These are phyloP conservation scores for Quercus phellos DNA, from an alignment of 331 rosid genomes.

Conservation along the genomic window DNA sequence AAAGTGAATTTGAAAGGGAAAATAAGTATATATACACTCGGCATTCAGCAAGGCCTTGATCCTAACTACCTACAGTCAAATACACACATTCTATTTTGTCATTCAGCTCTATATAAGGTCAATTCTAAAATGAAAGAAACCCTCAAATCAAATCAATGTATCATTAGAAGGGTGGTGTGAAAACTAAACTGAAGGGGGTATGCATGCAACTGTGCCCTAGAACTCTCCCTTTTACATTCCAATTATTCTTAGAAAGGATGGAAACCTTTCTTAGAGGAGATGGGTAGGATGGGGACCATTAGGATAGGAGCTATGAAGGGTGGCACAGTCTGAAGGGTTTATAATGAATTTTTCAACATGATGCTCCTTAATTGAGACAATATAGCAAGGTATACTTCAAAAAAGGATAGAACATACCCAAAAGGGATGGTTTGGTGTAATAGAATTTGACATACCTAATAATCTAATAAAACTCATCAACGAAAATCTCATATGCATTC, in stretches of 20 bases:
- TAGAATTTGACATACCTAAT: too few species aligned
- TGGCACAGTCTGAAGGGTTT: background rate
- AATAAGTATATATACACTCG: background rate
- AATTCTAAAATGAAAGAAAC: background rate
- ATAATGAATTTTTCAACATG: too few species aligned
- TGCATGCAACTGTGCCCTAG: background rate
- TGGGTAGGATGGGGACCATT: background rate
- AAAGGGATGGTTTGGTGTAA: too few species aligned
- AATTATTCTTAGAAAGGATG: background rate
- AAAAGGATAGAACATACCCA: too few species aligned
- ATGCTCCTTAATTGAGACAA: too few species aligned
- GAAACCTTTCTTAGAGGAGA: background rate
- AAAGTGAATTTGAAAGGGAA: background rate
- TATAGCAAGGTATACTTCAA: too few species aligned
- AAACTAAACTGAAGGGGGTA: background rate
- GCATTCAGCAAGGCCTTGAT: background rate
- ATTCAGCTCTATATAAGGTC: background rate
- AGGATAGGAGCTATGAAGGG: background rate
- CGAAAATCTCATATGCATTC: background rate
- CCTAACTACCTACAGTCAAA: background rate
- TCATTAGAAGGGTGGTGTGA: background rate
- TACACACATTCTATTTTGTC: slow-evolving; percentile 1
- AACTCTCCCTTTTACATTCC: background rate
- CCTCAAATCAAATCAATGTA: background rate
- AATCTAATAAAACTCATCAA: too few species aligned